Percentiles rank a stretch among this genome's conserved stretches.
These are phyloP conservation scores for Tetrahymena elliotti DNA, from an alignment of 73 alveolate species.

Conservation along the genomic window DNA sequence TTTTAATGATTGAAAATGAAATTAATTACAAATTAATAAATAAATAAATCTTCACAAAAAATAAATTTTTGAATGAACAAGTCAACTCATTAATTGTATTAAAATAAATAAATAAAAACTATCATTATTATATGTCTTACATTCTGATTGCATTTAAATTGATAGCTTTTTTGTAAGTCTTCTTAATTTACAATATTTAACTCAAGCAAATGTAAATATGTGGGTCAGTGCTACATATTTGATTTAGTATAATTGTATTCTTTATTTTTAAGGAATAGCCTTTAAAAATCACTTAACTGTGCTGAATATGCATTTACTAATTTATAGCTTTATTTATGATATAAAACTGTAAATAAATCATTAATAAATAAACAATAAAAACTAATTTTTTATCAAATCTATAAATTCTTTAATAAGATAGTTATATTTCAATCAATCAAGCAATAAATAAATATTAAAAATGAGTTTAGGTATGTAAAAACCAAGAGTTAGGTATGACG, in stretches of 20 bases:
- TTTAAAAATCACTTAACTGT: not conserved
- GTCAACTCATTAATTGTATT: too few relatives aligned
- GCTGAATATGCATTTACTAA: not conserved
- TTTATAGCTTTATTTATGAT: not conserved
- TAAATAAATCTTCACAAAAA: too few relatives aligned
- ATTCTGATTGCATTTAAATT: not conserved
- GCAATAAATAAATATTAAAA: too few relatives aligned
- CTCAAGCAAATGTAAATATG: not conserved
- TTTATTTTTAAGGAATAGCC: not conserved
- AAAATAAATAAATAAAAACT: too few relatives aligned
- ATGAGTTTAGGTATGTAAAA: not conserved
- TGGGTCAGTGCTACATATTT: not conserved
- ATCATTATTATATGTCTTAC: too few relatives aligned
- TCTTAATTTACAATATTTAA: too few relatives aligned
- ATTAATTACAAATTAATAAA: too few relatives aligned
- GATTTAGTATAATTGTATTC: too few relatives aligned
- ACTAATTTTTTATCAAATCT: not conserved
- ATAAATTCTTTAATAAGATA: not conserved
- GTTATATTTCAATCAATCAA: not conserved
- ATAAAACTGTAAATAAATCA: not conserved
- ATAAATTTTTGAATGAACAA: too few relatives aligned
- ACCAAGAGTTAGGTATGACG: not conserved
- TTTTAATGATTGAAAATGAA: too few relatives aligned
- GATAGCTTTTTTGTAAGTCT: too few relatives aligned
- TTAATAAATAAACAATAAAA: not conserved